phyloP scores from a whole-genome alignment of 164 flowering plant species.

The Nymphaea thermarum region DNA sequence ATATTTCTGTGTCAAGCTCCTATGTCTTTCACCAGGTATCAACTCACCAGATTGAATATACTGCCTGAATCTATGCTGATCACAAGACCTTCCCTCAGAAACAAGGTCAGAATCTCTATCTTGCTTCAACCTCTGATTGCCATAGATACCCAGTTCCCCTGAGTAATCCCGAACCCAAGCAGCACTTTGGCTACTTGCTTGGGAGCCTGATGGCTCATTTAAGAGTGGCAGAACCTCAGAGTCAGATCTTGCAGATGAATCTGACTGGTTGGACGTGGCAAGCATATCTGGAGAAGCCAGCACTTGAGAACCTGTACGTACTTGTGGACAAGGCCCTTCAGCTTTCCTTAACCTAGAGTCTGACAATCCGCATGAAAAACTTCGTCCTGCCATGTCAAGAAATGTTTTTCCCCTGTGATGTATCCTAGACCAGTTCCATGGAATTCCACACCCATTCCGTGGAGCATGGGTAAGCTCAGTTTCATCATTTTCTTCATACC shows the following conservation, averaged over 20 bases:
- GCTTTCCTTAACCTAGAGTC: slow-evolving; percentile 55
- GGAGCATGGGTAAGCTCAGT: slow-evolving; percentile 49
- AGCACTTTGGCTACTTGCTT: slow-evolving; percentile 45
- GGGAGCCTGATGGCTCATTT: slow-evolving; percentile 64
- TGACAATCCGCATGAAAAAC: slow-evolving; percentile 83
- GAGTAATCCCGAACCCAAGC: slow-evolving; percentile 73
- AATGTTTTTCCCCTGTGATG: slow-evolving; percentile 79
- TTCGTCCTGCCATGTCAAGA: slow-evolving; percentile 91
- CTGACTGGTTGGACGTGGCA: slow-evolving; percentile 36
- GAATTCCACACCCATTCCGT: slow-evolving; percentile 87
- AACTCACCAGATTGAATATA: not conserved
- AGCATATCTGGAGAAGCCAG: slow-evolving; percentile 32
- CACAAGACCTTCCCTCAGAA: slow-evolving; percentile 62
- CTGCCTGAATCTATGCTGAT: slow-evolving; percentile 18
- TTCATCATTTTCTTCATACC: slow-evolving; percentile 26
- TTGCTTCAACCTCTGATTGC: slow-evolving; percentile 46
- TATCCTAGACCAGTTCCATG: slow-evolving; percentile 97
- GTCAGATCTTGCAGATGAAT: slow-evolving; percentile 45
- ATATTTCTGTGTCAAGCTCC: slow-evolving; percentile 76
- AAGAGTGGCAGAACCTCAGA: slow-evolving; percentile 77
- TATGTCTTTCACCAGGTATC: slow-evolving; percentile 33
- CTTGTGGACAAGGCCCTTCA: slow-evolving; percentile 21
- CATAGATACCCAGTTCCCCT: slow-evolving; percentile 88
- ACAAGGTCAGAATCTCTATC: slow-evolving; percentile 63
- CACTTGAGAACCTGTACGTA: not conserved